Conservation (phyloP, 768 basidiomycete species). For the Cyclocybe cylindracea region DNA sequence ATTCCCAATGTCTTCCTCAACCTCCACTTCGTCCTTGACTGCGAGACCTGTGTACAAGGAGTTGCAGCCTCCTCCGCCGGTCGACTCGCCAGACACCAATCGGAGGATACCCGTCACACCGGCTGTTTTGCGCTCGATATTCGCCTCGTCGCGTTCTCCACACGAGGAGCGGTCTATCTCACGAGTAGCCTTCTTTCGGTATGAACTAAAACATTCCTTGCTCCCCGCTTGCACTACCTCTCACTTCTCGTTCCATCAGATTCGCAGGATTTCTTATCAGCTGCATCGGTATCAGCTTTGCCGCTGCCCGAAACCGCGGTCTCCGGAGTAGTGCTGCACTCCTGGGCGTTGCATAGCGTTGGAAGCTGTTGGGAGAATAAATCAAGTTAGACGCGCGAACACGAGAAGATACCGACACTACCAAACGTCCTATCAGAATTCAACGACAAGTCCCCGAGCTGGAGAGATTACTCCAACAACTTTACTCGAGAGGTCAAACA, state of each 20-base stretch:
- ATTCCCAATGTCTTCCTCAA: conserved; percentile 44
- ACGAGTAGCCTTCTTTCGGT: conserved; percentile 87
- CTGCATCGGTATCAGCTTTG: conserved; percentile 76
- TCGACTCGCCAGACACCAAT: conserved; percentile 34
- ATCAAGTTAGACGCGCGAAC: neutral
- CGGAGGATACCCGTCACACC: conserved; percentile 83
- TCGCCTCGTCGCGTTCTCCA: conserved; percentile 80
- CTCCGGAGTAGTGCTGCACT: conserved; percentile 67
- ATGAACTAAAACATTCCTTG: conserved; percentile 10
- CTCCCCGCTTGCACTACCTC: conserved; percentile 1
- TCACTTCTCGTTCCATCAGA: conserved; percentile 33
- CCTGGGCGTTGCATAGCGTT: conserved; percentile 57
- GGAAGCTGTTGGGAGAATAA: conserved; percentile 13
- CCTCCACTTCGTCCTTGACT: conserved; percentile 53
- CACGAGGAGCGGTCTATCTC: conserved; percentile 84
- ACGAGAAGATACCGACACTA: neutral
- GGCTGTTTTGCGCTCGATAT: conserved; percentile 79
- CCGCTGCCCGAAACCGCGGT: conserved; percentile 70
- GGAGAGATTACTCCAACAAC: conserved; percentile 59
- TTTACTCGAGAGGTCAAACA: conserved; percentile 56
- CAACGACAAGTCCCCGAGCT: conserved; percentile 49
- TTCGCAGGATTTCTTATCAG: conserved; percentile 84
- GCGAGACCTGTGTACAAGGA: conserved; percentile 35
- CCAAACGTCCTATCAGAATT: conserved; percentile 32
- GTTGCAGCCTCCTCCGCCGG: conserved; percentile 38